Evolutionary conservation across 2,329 filamentous ascomycete genomes (phyloP), one percentile per base, ranked within the genome.

Genomic region (Arthrinium puccinioides): DNA sequence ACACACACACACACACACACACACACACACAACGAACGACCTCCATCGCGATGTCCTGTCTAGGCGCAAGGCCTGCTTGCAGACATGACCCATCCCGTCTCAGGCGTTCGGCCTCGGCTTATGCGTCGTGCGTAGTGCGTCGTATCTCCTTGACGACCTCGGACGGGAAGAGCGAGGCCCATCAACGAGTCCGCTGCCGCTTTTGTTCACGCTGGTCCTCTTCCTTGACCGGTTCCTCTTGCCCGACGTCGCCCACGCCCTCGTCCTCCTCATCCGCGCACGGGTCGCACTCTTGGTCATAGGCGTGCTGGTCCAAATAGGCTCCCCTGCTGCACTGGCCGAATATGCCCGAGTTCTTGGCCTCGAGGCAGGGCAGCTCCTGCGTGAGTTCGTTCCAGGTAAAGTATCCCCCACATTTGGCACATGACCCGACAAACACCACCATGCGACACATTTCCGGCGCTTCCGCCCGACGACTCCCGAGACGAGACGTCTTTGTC

Each of bases 271-370:
- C 60, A 25, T 62, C 60, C 31, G 55, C 45, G 39, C 68, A 72
- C 11, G 52, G 44, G 32, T 66, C 58, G 50, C 68, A 72, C 46
- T 71, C 68, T 41, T 69, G 67, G 45, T 70, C 66, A 41, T 69
- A 70, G 3, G 44, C 43, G 50, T 70, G 68, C 39, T 67, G 53
- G 43, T 70, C 66, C 25, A 57, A 45, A 26, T 56, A 47, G 21
- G 67, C 54, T 21, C 68, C 68, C 18, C 51, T 48, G 26, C 50
- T 45, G 49, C 68, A 72, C 32, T 61, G 51, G 27, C 68, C 68
- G 37, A 72, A 70, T 9, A 45, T 46, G 32, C 62, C 67, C 16
- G 57, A 59, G 52, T 72, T 72, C 47, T 72, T 72, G 25, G 68
- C 66, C 43, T 69, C 60, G 34, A 72, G 62, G 39, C 68, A 72